Base-by-base conservation (phyloP, 148 eudicot species). In the Tetragonia tetragonoides region DNA sequence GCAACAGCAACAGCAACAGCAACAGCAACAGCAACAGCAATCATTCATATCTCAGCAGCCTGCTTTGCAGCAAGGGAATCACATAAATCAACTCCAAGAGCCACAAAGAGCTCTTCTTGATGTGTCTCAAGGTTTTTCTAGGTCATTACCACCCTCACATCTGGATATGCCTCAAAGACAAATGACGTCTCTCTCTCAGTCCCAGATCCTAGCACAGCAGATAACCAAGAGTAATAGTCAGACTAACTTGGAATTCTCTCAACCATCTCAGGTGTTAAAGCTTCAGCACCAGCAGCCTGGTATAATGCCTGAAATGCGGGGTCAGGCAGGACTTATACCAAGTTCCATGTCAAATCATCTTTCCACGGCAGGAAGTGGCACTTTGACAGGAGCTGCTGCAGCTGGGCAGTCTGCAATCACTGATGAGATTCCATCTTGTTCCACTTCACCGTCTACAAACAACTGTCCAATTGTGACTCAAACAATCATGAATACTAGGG, bases 361-460 rank as follows among this genome's bases (percentile, higher is more conserved):
- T 61, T 78, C 90, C 1, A 78, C 87, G 62, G 73, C 76, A 63
- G 88, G 91, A 56, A 84, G 85, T 78, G 84, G 86, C 82, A 83
- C 72, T 61, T 81, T 89, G 71, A 79, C 86, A 10, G 89, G 87
- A 51, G 88, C 83, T 68, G 82, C 87, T 49, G 85, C 81, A 81
- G 93, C 84, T 65, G 87, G 86, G 60, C 89, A 79, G 39, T 90
- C 97, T 77, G 90, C 77, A 23, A 70, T 89, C 16, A 88, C 94
- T 44, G 97, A 89, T 62, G 97, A 93, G 20, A 79, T 88, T 76
- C 94, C 98, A 28, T 91, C 98, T 60, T 90, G 97, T 80, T 90
- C 97, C 15, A 89, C 98, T 38, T 93, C 98, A 49, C 98, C 94
- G 73, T 91, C 97, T 67, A 87, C 90, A n/a, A 91, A 91, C 78